These are phyloP conservation scores for Exophiala phaeomuriformis DNA, from an alignment of 2,329 filamentous ascomycete genomes.

Conservation along the genomic window DNA sequence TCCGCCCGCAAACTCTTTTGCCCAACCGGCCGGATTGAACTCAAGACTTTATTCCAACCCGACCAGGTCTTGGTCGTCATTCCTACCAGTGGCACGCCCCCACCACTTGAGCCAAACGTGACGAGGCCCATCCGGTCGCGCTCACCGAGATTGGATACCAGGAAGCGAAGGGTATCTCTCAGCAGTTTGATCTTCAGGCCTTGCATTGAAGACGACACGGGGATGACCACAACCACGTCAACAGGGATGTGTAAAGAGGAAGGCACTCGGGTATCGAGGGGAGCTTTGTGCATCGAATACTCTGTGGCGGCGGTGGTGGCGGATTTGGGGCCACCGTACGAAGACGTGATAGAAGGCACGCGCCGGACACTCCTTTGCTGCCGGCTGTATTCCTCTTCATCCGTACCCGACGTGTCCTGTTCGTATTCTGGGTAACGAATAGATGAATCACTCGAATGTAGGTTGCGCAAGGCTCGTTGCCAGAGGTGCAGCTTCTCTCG, in stretches of 20 bases:
- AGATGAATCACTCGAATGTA: slow-evolving; percentile 61
- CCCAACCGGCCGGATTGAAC: slow-evolving; percentile 83
- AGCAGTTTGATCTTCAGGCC: slow-evolving; percentile 96
- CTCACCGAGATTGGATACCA: slow-evolving; percentile 82
- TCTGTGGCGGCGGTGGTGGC: slow-evolving; percentile 84
- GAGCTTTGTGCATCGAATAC: slow-evolving; percentile 64
- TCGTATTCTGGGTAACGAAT: slow-evolving; percentile 68
- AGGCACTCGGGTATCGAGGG: slow-evolving; percentile 33
- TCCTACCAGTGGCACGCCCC: slow-evolving; percentile 89
- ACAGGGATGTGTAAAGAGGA: slow-evolving; percentile 74
- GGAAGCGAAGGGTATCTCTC: slow-evolving; percentile 82
- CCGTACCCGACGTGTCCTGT: slow-evolving; percentile 68
- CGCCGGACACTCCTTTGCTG: slow-evolving; percentile 51
- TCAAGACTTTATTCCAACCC: slow-evolving; percentile 80
- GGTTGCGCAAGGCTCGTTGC: slow-evolving; percentile 77
- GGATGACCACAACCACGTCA: slow-evolving; percentile 92
- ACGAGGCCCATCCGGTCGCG: slow-evolving; percentile 95
- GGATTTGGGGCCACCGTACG: slow-evolving; percentile 74
- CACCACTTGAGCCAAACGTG: slow-evolving; percentile 89
- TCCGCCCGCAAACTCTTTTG: slow-evolving; percentile 96
- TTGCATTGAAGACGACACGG: slow-evolving; percentile 97
- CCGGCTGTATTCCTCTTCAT: slow-evolving; percentile 74
- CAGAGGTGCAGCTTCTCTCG: slow-evolving; percentile 79
- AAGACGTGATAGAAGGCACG: slow-evolving; percentile 74
- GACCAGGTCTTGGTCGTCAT: slow-evolving; percentile 95